These are phyloP conservation scores for Myriosclerotinia scirpicola DNA, from an alignment of 2,329 filamentous ascomycete genomes.

Conservation along the genomic window DNA sequence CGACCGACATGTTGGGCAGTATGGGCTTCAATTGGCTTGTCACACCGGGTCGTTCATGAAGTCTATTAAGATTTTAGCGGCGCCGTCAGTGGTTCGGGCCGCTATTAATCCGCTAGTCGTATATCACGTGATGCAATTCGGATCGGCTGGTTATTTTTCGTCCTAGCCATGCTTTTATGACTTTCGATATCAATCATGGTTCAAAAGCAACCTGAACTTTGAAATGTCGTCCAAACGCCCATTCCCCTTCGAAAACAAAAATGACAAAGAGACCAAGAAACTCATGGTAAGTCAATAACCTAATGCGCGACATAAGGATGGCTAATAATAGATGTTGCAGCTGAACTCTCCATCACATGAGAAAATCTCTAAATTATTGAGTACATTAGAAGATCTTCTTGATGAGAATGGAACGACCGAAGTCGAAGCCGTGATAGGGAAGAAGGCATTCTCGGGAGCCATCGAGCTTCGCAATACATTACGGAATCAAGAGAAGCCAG, in stretches of 20 bases:
- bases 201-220: background rate
- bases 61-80: conserved; percentile 11
- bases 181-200: background rate
- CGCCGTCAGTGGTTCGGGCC: background rate
- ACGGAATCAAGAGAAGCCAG: conserved; percentile 13
- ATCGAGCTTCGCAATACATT: conserved; percentile 31
- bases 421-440: conserved; percentile 27
- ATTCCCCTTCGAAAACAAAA: conserved; percentile 12
- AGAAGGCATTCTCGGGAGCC: conserved; percentile 30
- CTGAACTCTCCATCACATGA: conserved; percentile 18
- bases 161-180: background rate
- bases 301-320: background rate
- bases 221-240: conserved; percentile 15
- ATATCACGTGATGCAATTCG: background rate
- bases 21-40: conserved; percentile 17
- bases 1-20: conserved; percentile 57
- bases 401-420: conserved; percentile 29
- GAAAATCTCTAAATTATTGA: conserved; percentile 34
- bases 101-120: background rate
- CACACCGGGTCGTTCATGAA: background rate
- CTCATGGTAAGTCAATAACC: background rate
- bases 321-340: background rate
- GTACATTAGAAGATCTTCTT: conserved; percentile 34
- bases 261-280: conserved; percentile 5
- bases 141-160: background rate